Base-by-base conservation (phyloP, 352 stramenopile species). In the Detonula confervacea region DNA sequence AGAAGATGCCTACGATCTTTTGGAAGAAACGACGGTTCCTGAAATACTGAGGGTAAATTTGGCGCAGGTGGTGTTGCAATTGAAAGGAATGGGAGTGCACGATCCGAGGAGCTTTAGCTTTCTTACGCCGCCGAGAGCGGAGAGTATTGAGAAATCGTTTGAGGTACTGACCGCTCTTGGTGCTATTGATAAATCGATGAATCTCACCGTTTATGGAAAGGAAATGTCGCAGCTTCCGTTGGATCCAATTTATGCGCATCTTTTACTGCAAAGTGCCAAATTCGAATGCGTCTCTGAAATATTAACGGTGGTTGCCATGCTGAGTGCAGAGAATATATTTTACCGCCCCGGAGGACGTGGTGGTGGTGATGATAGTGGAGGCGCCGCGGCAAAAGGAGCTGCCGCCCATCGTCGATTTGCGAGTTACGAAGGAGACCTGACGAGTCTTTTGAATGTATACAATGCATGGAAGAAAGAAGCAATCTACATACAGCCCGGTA, bases 21-120 rank as follows among this genome's bases (percentile, higher is more conserved):
- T 92, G 12, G 70, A 75, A 54, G 78, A 87, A 22, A 74, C 66
- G 24, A 77, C 80, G 14, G 59, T 79, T n/a, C 87, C 86, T 8
- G 87, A 92, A 73, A 94, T 92, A 42, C 71, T 83, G n/a, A 76
- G 85, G 6, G 86, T 92, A 0, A 91, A 91, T 65, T 60, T 94
- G 25, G 68, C 39, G 11, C 44, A 52, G n/a, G 85, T 94, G 16
- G 73, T 92, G 1, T 74, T 94, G 30, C 86, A 91, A 66, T 61
- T 92, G 22, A 89, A 92, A 69, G 80, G 75, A 18, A 92, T 92
- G 89, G 87, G 87, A 24, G 77, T 92, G 22, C 73, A 87, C 60
- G 79, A 94, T 86, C 83, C 80, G 4, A 69, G 71, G 18, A 80
- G 65, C n/a, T 94, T 94, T 80, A 83, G 90, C 29, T 94, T 91